Conservation (phyloP, 1,284 basidiomycete species). For the Ceratobasidium sp. region DNA sequence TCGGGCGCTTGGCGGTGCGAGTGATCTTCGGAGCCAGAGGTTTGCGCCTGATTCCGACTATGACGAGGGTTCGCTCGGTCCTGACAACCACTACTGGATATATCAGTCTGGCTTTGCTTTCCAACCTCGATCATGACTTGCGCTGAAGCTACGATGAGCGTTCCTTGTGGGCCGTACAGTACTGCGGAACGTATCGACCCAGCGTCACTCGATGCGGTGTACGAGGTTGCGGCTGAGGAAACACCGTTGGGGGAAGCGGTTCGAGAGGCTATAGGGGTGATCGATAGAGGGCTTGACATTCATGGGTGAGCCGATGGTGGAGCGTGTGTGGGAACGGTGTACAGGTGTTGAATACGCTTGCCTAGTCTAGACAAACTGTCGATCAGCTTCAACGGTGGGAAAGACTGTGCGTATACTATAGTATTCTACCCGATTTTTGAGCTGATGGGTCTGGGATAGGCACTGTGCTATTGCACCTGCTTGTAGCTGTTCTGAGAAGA, state of each 20-base stretch:
- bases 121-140: not conserved
- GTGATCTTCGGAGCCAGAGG: conserved; percentile 31
- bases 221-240: conserved; percentile 33
- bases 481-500: conserved; percentile 74
- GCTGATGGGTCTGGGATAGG: conserved; percentile 62
- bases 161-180: not conserved
- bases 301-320: conserved; percentile 68
- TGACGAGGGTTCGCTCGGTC: conserved; percentile 27
- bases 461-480: conserved; percentile 93
- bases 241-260: conserved; percentile 67
- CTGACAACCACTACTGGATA: not conserved
- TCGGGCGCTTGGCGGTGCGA: conserved; percentile 22
- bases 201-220: conserved; percentile 45
- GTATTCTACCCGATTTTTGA: not conserved
- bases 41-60: conserved; percentile 1
- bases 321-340: not conserved
- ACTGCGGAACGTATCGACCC: conserved; percentile 28
- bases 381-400: conserved; percentile 97
- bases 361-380: conserved; percentile 73
- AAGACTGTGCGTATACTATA: conserved; percentile 81
- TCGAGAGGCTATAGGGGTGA: conserved; percentile 78
- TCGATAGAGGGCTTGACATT: conserved; percentile 76
- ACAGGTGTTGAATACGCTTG: conserved; percentile 31
- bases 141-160: not conserved
- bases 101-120: not conserved